Percentiles rank a stretch among this genome's conserved stretches.
Evolutionary conservation across 139 green algal species (phyloP).

Genomic region (Tetraselmis chui): DNA sequence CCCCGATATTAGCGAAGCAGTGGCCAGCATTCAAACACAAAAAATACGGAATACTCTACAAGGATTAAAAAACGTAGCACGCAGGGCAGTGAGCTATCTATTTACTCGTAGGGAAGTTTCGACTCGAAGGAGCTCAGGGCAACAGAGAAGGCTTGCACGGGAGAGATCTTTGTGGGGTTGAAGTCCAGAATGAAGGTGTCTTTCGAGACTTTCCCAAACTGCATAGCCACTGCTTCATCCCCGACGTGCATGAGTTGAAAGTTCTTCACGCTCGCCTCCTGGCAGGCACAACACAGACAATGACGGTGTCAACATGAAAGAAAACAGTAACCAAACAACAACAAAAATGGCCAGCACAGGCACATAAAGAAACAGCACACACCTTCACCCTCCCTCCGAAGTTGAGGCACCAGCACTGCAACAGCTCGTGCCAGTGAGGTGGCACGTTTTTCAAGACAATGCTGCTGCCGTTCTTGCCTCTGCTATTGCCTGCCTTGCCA

Average conservation of each 20-base stretch:
- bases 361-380: too few relatives aligned
- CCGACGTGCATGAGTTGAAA: slow-evolving; percentile 6
- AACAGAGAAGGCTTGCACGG: slow-evolving; percentile 3
- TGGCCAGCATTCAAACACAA: too few relatives aligned
- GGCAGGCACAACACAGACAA: too few relatives aligned
- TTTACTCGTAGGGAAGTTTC: slow-evolving; percentile 3
- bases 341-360: too few relatives aligned
- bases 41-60: too few relatives aligned
- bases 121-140: slow-evolving; percentile 6
- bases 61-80: too few relatives aligned
- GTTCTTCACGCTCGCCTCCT: slow-evolving; percentile 8
- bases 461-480: background rate
- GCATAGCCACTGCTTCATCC: slow-evolving; percentile 2
- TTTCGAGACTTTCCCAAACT: slow-evolving; percentile 5
- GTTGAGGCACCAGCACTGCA: slow-evolving; percentile 14
- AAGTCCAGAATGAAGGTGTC: slow-evolving; percentile 12
- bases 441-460: slow-evolving; percentile 8
- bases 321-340: too few relatives aligned
- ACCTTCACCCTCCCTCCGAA: slow-evolving; percentile 7
- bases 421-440: slow-evolving; percentile 8
- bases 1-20: too few relatives aligned
- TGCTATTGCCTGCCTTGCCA: too few relatives aligned
- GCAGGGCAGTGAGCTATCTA: too few relatives aligned
- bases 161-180: background rate
- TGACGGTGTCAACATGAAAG: too few relatives aligned